Evolutionary conservation across 2,329 filamentous ascomycete species (phyloP), one percentile per base, ranked within the genome.

Genomic region (Sarocladiaceae sp.): DNA sequence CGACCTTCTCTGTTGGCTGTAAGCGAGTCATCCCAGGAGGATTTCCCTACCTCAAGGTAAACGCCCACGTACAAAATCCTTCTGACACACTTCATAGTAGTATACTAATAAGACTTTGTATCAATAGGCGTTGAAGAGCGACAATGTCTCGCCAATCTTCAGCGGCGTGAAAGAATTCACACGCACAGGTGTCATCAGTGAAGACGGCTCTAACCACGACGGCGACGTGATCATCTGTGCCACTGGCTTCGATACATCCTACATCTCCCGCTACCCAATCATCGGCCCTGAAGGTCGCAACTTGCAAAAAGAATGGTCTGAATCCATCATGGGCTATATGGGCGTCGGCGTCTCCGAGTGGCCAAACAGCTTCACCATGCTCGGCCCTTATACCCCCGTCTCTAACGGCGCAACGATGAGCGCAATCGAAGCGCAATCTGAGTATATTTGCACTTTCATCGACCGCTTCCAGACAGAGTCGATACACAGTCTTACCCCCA

Each of bases 211-310:
- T 47, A 58, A 77, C 39, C 33, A 48, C 26, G 67, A 76, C 46
- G 70, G 80, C 13, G 80, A 83, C 57, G 71, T 70, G 20, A 74
- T 83, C 28, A 66, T 83, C 50, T 80, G 77, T 56, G 28, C 28
- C 28, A 31, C 28, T 31, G 28, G 28, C 28, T 31, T 31, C 28
- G 28, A 31, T 15, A 71, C 71, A n/a, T 76, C 73, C 1, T 79
- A 77, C 59, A 60, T 67, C 3, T 76, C 77, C 4, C 68, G 71
- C 2, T 80, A n/a, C 33, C 33, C 7, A 12, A 8, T 36, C 33
- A 6, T n/a, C 15, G 33, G 33, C 15, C 33, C 7, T 5, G 33
- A 36, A n/a, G 33, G 7, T 17, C 33, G 15, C 15, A 8, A 8
- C 33, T n/a, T 36, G 8, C 33, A 36, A 17, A 36, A 12, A 31